Conservation (phyloP, 495 filamentous ascomycete species). For the Tuber borchii region DNA sequence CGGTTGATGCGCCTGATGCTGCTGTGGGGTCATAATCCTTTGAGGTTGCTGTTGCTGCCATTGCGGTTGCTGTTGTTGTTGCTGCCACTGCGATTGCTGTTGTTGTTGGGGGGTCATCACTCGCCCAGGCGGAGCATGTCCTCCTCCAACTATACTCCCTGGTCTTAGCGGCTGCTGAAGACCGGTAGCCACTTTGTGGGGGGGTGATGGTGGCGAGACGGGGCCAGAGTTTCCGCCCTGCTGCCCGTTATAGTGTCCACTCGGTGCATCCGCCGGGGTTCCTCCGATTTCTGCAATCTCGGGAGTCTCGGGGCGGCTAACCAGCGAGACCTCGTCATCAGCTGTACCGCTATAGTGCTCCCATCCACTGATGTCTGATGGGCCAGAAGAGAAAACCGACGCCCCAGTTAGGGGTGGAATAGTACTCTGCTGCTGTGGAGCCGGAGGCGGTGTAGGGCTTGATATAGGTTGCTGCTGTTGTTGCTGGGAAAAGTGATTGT, state of each 20-base stretch:
- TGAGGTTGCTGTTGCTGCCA: neutral
- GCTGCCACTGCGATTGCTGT: too few relatives aligned
- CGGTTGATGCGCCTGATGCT: constrained; percentile 10
- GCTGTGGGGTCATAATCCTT: constrained; percentile 6
- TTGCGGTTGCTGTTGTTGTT: constrained; percentile 11
- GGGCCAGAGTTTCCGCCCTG: neutral
- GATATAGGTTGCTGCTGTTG: constrained; percentile 13
- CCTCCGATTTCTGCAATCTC: neutral
- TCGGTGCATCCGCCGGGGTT: neutral
- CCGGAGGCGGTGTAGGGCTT: constrained; percentile 8
- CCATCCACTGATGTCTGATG: constrained; percentile 9
- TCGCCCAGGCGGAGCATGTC: constrained; percentile 2
- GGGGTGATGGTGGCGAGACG: constrained; percentile 18
- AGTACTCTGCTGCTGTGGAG: constrained; percentile 7
- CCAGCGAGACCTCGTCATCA: constrained; percentile 3
- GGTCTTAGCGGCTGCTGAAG: constrained; percentile 7
- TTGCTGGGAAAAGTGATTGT: constrained; percentile 24
- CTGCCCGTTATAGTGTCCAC: neutral
- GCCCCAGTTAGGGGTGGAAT: neutral
- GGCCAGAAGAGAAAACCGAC: constrained; percentile 1
- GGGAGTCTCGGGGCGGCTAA: constrained; percentile 20
- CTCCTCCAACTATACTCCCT: neutral
- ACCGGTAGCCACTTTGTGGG: neutral
- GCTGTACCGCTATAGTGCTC: constrained; percentile 12
- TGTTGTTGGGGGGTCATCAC: constrained; percentile 7